These are phyloP conservation scores for Epipyxis sp. DNA, from an alignment of 108 stramenopile species.

Conservation along the genomic window DNA sequence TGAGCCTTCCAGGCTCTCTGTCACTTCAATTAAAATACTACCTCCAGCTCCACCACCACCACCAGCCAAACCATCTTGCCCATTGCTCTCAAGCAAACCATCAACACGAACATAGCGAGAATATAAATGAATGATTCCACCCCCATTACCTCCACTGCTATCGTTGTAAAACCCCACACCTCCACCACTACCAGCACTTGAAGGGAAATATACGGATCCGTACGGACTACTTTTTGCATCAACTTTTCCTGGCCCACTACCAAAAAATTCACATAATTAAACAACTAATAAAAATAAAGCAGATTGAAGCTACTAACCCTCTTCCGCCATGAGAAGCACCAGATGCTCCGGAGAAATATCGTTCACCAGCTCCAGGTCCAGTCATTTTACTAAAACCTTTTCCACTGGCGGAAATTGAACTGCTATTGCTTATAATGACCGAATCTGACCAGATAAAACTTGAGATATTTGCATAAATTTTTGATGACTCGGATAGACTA, in stretches of 20 bases:
- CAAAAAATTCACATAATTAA: too few relatives aligned
- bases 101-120: background rate
- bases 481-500: background rate
- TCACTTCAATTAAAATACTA: conserved; percentile 18
- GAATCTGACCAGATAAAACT: background rate
- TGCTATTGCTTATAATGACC: background rate
- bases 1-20: background rate
- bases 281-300: too few relatives aligned
- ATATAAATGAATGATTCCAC: conserved; percentile 1
- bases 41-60: conserved; percentile 30
- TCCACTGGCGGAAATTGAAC: background rate
- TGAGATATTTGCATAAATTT: background rate
- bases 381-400: background rate
- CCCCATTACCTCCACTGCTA: conserved; percentile 1
- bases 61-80: conserved; percentile 23
- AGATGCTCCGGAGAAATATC: conserved; percentile 2
- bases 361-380: conserved; percentile 10
- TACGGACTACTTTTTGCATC: conserved; percentile 9
- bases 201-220: background rate
- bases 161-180: background rate
- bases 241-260: conserved; percentile 5
- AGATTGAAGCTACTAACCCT: too few relatives aligned
- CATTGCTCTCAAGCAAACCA: background rate
- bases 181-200: conserved; percentile 16
- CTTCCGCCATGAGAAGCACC: conserved; percentile 26